Evolutionary conservation across 345 rosid genomes (phyloP), one percentile per base, ranked within the genome.

Genomic region (Rhizophora apiculata): DNA sequence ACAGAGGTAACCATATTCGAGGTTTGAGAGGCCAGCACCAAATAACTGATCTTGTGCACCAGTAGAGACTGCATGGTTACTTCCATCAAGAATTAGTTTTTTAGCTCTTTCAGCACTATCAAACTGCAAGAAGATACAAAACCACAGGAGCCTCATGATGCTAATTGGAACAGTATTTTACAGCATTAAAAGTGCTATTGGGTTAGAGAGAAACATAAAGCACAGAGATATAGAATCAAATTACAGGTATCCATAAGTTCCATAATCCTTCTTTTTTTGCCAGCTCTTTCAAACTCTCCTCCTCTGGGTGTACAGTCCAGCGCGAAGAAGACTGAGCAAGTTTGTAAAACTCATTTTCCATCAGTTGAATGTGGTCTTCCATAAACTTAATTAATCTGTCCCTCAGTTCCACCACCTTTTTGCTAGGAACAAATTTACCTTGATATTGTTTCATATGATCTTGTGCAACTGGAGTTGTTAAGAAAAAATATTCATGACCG

Each of bases 11-110:
- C 96, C 99, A 72, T 95, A 92, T 81, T 95, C 97, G 67, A 87
- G 89, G 82, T 95, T 95, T n/a, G 96, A 87, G 62, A 95, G 96
- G 46, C 97, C 97, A 43, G 84, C 93, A 18, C 99, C 99, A 70
- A 95, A 83, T 65, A 89, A 84, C 27, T 62, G 82, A 82, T 83
- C 86, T 66, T 56, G 72, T 7, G 72, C 34, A 31, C 72, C 71
- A 65, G 59, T 65, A 8, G 78, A 74, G 31, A 59, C n/a, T 68
- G 74, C 49, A 77, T 66, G 63, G 70, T 68, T 64, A 62, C 78
- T 79, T 31, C 79, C 86, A 46, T 62, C 74, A 79, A 68, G 82
- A 18, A 91, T 72, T 16, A 95, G 82, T 74, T 87, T 86, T 78
- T 76, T 87, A 32, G 92, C 96, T 79, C 93, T 85, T 75, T 85